Evolutionary conservation across 306 rosid species (phyloP).

Genomic region (Morella rubra): DNA sequence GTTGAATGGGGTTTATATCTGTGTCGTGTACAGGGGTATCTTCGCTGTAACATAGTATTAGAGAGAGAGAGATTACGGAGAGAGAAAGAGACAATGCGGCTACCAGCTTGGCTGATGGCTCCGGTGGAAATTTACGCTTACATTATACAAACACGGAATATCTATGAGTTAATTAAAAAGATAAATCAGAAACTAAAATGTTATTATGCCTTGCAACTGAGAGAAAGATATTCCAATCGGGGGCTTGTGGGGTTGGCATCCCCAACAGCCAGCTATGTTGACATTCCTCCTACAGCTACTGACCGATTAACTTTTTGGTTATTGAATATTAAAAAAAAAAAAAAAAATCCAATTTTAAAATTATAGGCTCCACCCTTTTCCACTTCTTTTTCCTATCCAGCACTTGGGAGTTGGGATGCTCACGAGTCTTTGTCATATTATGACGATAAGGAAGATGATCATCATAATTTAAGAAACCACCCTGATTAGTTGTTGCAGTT

Average conservation of each 20-base stretch:
- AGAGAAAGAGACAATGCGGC: background rate
- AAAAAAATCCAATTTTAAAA: conserved; percentile 33
- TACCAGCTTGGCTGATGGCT: background rate
- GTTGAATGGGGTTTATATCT: conserved; percentile 51
- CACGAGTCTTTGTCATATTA: conserved; percentile 11
- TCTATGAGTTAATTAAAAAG: background rate
- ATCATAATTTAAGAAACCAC: conserved; percentile 27
- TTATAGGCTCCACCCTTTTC: conserved; percentile 23
- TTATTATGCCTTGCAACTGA: background rate
- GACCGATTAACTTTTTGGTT: conserved; percentile 14
- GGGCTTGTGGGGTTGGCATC: conserved; percentile 64
- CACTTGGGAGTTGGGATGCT: conserved; percentile 45
- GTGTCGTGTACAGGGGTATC: conserved; percentile 62
- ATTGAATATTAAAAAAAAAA: background rate
- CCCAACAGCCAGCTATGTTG: conserved; percentile 96
- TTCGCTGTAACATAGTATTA: conserved; percentile 50
- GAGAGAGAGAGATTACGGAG: conserved; percentile 8
- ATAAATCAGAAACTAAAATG: background rate
- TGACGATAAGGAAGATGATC: conserved; percentile 1
- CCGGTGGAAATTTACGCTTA: background rate
- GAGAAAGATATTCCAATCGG: conserved; percentile 50
- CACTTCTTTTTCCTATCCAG: conserved; percentile 24
- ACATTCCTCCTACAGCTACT: conserved; percentile 57
- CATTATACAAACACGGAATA: background rate
- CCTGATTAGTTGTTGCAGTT: background rate